Conservation (phyloP, 1,284 basidiomycete species). For the Ceratobasidium sp. region DNA sequence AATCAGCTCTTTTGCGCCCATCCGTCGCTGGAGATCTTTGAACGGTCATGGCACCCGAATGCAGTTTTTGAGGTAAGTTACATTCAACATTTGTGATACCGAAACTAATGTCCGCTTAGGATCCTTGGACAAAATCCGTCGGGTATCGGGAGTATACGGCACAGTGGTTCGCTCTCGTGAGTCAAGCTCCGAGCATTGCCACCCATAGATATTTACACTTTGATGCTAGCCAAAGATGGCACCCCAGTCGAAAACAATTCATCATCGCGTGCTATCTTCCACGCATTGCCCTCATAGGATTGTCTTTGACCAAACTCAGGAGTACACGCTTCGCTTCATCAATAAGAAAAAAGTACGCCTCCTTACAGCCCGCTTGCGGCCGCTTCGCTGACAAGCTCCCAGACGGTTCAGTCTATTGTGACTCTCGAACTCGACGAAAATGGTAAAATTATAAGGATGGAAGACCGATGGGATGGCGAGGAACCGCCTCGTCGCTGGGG, state of each 20-base stretch:
- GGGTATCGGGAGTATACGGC: constrained; percentile 69
- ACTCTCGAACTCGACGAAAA: constrained; percentile 80
- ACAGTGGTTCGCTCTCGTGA: constrained; percentile 74
- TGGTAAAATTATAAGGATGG: constrained; percentile 85
- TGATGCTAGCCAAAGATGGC: constrained; percentile 68
- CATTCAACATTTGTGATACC: constrained; percentile 39
- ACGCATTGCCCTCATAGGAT: constrained; percentile 69
- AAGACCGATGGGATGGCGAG: constrained; percentile 41
- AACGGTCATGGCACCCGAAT: constrained; percentile 68
- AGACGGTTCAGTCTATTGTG: constrained; percentile 37
- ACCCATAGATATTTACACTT: constrained; percentile 11
- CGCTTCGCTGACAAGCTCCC: constrained; percentile 49
- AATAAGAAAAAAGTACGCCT: constrained; percentile 66
- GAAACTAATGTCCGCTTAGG: constrained; percentile 55
- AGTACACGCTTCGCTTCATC: constrained; percentile 69
- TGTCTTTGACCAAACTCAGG: constrained; percentile 73
- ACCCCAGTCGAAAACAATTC: constrained; percentile 65
- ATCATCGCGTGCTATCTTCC: constrained; percentile 69
- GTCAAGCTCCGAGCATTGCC: constrained; percentile 48
- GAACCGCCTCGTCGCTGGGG: constrained; percentile 38
- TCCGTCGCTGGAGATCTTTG: constrained; percentile 69
- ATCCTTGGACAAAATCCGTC: constrained; percentile 66
- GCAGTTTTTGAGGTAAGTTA: constrained; percentile 70
- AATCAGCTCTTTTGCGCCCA: constrained; percentile 68
- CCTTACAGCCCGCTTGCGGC: constrained; percentile 9